These are phyloP conservation scores for Suhomyces atakaporum DNA, from an alignment of 1,139 yeast genomes.

Conservation along the genomic window DNA sequence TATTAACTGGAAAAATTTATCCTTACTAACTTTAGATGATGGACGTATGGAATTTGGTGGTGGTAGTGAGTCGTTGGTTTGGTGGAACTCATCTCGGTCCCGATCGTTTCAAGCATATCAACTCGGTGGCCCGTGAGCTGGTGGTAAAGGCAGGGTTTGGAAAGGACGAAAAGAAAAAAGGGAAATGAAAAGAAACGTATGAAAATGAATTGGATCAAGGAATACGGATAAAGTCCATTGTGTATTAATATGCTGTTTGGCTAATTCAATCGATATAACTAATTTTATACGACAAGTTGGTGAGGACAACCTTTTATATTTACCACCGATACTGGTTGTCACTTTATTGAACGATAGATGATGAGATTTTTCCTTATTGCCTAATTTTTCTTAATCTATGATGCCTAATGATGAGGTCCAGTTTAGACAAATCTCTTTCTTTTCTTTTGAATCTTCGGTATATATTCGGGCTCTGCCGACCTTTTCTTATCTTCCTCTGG, in stretches of 20 bases:
- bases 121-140: slow-evolving; percentile 85
- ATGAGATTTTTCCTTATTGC: slow-evolving; percentile 1
- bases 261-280: too few relatives aligned
- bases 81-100: slow-evolving; percentile 94
- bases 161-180: slow-evolving; percentile 26
- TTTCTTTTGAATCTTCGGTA: slow-evolving; percentile 21
- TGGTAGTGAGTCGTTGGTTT: slow-evolving; percentile 89
- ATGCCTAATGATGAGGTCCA: too few relatives aligned
- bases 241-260: too few relatives aligned
- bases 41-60: slow-evolving; percentile 86
- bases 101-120: slow-evolving; percentile 91
- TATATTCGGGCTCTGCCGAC: slow-evolving; percentile 15
- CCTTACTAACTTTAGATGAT: slow-evolving; percentile 42
- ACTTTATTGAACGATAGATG: too few relatives aligned
- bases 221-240: too few relatives aligned
- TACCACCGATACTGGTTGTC: too few relatives aligned
- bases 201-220: too few relatives aligned
- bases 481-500: slow-evolving; percentile 7
- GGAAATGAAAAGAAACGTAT: slow-evolving; percentile 10
- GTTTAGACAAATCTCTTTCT: slow-evolving; percentile 17
- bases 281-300: too few relatives aligned
- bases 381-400: too few relatives aligned
- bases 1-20: slow-evolving; percentile 11
- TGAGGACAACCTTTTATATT: too few relatives aligned
- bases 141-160: slow-evolving; percentile 62